Evolutionary conservation across 306 rosid genomes (phyloP), one percentile per base, ranked within the genome.

Genomic region (Cicer chorassanicum): DNA sequence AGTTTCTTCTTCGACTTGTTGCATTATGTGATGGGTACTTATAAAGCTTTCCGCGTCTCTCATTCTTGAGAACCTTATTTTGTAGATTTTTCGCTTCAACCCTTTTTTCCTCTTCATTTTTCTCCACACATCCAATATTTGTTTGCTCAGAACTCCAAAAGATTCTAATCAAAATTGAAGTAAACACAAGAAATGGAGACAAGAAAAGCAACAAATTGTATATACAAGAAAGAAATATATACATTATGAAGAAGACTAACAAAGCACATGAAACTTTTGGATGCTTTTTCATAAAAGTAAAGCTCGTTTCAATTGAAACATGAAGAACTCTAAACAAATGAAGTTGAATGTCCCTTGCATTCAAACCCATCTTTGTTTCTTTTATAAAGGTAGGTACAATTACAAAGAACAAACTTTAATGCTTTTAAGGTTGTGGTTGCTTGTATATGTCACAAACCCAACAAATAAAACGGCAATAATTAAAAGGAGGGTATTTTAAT

Each of bases 71-170:
- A 10, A 36, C 14, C n/a, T 62, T 40, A 2, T 66, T 40, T 1
- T 69, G 14, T 13, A 44, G n/a, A 38, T 39, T 43, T 12, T 51
- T 54, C 15, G 18, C 46, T 34, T 80, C 84, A 57, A 34, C 63
- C 6, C 0, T 81, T 62, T 77, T 63, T 34, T 67, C 55, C 14
- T 72, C 76, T 74, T 4, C 59, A 12, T 49, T 68, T 29, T 19
- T 73, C 41, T 34, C 79, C 13, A 38, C 79, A 61, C 34, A 19
- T 34, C 1, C 72, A 55, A 65, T 24, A 13, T 45, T 16, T 57
- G 64, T 79, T 59, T 83, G 86, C 78, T 88, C 94, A 46, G 99
- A 90, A 82, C 90, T 90, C 92, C 93, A 84, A 78, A 90, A 87
- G 14, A 87, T 73, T 82, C 78, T 79, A 66, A 90, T 64, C 67